Base-by-base conservation (phyloP, 2,329 filamentous ascomycete species). In the Penicillium sumatraense region DNA sequence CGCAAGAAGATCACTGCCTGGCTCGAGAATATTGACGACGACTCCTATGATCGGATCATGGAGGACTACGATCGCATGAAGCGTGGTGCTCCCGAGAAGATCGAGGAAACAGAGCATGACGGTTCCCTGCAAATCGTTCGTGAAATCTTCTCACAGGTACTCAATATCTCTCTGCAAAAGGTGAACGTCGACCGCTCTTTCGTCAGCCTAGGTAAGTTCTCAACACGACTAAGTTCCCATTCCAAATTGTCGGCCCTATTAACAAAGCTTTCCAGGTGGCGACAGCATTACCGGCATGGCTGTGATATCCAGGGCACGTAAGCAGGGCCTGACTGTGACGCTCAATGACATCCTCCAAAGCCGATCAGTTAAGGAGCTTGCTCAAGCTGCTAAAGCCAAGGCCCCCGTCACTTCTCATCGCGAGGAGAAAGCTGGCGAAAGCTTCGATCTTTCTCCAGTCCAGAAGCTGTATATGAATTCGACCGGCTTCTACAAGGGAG, bases 11-110 rank as follows among this genome's bases (percentile, higher is more conserved):
- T 79, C 14, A 70, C 70, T 2, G 61, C 63, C 1, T 83, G 81
- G 81, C 56, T 83, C 3, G 74, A 78, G 20, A 65, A 62, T 36
- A 70, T 78, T 60, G 70, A 76, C n/a, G 67, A 76, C 2, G 60
- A 68, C 0, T 69, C 67, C 0, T 79, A 77, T 35, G 69, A 76
- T 13, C 68, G 69, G 3, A 75, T 79, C 1, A 70, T 78, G 52
- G 68, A 72, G 2, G 61, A 72, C 6, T 72, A 75, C 7, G 71
- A 68, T 23, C 60, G 57, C 10, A 65, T 69, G 46, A 69, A 66
- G 46, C 61, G 58, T 18, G 64, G 65, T 0, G 58, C 64, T 13
- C 55, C 59, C 9, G 61, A 66, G 18, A 65, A 67, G 14, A 46
- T 58, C 6, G 53, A 54, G 18, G 53, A 63, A 33, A 56, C 64